These are phyloP conservation scores for Antitrichia curtipendula DNA, from an alignment of 225 moss, liverwort and hornwort species.

Conservation along the genomic window DNA sequence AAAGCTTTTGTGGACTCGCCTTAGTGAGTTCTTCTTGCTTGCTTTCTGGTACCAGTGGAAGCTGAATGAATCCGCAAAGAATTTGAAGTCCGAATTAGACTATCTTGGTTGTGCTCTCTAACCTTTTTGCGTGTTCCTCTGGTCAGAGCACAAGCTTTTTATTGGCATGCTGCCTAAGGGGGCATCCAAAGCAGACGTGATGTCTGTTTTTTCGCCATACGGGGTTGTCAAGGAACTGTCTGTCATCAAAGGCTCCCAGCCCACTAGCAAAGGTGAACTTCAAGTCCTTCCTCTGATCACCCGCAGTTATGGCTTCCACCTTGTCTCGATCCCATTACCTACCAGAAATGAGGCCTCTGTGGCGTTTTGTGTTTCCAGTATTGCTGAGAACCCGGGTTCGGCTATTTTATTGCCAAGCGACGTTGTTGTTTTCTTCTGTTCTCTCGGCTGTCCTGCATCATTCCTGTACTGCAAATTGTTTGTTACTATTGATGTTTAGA, in stretches of 20 bases:
- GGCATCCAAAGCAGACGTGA: conserved; percentile 76
- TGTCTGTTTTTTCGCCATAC: conserved; percentile 52
- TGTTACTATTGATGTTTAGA: background rate
- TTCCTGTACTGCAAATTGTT: background rate
- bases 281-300: background rate
- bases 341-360: background rate
- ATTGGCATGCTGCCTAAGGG: conserved; percentile 91
- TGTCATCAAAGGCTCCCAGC: conserved; percentile 89
- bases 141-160: conserved; percentile 86
- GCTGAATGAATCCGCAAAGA: background rate
- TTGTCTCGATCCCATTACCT: background rate
- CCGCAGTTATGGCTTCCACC: background rate
- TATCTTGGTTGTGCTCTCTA: background rate
- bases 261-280: conserved; percentile 73
- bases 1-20: background rate
- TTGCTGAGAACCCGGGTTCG: too few relatives aligned
- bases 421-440: background rate
- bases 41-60: background rate
- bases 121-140: background rate
- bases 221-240: conserved; percentile 73
- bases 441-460: background rate
- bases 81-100: background rate
- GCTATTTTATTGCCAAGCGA: background rate
- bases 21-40: background rate
- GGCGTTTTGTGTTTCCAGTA: background rate